These are phyloP conservation scores for Eimeria tenella DNA, from an alignment of 169 alveolate species.

Conservation along the genomic window DNA sequence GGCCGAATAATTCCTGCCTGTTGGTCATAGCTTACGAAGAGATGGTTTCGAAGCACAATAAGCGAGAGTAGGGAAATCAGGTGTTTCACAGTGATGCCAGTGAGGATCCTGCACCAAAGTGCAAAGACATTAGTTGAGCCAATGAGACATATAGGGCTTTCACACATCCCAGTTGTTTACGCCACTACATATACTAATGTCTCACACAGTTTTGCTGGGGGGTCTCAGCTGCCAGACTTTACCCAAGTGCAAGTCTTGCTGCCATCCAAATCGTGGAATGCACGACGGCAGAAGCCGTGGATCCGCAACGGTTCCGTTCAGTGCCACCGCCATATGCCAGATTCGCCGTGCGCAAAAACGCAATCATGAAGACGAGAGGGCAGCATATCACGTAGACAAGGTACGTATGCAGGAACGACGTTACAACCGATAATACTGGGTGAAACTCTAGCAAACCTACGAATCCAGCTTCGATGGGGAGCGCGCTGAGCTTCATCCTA, in stretches of 20 bases:
- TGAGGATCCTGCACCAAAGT: constrained; percentile 54
- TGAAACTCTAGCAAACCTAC: constrained; percentile 69
- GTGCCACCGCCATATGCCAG: neutral
- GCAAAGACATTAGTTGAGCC: neutral
- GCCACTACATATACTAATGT: neutral
- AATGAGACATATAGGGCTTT: neutral
- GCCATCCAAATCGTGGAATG: neutral
- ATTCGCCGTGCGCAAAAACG: constrained; percentile 53
- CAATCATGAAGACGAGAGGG: constrained; percentile 50
- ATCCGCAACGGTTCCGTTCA: neutral
- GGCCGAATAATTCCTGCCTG: neutral
- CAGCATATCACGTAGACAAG: constrained; percentile 21
- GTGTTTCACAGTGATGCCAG: constrained; percentile 48
- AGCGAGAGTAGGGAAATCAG: constrained; percentile 44
- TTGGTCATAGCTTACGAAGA: constrained; percentile 7
- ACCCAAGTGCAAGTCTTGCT: constrained; percentile 41
- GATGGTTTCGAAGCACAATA: constrained; percentile 43
- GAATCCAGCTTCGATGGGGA: constrained; percentile 69
- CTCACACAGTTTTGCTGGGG: neutral
- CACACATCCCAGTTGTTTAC: neutral
- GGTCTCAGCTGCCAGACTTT: neutral
- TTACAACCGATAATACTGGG: constrained; percentile 25
- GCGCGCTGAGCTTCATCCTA: constrained; percentile 68
- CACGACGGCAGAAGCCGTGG: constrained; percentile 43
- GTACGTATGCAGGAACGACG: constrained; percentile 62